These are phyloP conservation scores for Pseudopithomyces chartarum DNA, from an alignment of 2,329 filamentous ascomycete species.

Conservation along the genomic window DNA sequence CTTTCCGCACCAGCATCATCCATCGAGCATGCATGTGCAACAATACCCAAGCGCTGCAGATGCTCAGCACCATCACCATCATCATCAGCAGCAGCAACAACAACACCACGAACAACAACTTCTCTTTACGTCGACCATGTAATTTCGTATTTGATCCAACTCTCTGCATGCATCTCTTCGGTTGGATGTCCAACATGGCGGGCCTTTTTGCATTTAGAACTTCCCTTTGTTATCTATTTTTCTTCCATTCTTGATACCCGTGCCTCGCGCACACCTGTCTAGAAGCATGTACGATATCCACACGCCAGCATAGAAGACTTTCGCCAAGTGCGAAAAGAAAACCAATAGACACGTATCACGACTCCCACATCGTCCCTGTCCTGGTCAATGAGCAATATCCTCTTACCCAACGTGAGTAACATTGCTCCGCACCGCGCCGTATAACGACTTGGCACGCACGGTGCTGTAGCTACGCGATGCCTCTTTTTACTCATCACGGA, in stretches of 20 bases:
- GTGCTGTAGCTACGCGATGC: not conserved
- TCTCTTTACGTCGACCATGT: conserved; percentile 21
- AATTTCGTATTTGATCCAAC: not conserved
- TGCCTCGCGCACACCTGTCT: conserved; percentile 15
- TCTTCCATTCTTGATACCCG: conserved; percentile 19
- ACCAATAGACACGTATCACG: conserved; percentile 16
- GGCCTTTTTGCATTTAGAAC: conserved; percentile 12
- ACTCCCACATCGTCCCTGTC: conserved; percentile 3
- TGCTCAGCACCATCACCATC: conserved; percentile 15
- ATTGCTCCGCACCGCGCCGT: not conserved
- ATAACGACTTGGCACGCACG: not conserved
- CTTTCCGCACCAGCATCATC: conserved; percentile 13
- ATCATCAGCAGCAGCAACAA: conserved; percentile 22
- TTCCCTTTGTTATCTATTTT: conserved; percentile 3
- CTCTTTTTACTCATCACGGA: not conserved
- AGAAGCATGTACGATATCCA: conserved; percentile 17
- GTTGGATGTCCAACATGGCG: not conserved
- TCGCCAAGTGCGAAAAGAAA: conserved; percentile 1
- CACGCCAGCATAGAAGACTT: not conserved
- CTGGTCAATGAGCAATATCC: not conserved
- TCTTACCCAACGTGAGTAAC: not conserved
- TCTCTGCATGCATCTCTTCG: conserved; percentile 8
- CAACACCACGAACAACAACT: conserved; percentile 29
- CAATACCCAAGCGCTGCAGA: not conserved
- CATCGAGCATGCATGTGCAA: conserved; percentile 5